A percentile compares a stretch with the other conserved stretches of the same genome.
Evolutionary conservation across 208 protist species (phyloP).

Genomic region (Plasmodiophora brassicae): DNA sequence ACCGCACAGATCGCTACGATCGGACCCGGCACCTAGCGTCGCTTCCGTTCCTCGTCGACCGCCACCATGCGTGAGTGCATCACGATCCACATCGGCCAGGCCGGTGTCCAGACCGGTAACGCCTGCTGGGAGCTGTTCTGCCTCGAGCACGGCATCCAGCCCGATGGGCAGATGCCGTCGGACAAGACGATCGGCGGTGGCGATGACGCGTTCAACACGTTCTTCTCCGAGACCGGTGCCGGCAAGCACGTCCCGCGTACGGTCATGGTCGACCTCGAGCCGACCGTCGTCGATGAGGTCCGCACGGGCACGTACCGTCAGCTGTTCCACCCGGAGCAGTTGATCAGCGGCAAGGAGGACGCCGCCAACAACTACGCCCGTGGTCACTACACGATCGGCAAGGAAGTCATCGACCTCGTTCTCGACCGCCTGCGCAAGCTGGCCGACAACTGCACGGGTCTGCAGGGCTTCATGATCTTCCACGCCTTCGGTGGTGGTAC

Average conservation of each 20-base stretch:
- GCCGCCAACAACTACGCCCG: conserved; percentile 70
- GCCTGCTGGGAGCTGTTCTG: conserved; percentile 72
- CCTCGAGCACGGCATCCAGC: conserved; percentile 70
- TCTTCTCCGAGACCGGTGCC: conserved; percentile 66
- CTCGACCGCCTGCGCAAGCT: conserved; percentile 85
- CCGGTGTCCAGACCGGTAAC: conserved; percentile 63
- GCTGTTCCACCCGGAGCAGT: conserved; percentile 65
- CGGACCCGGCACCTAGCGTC: conserved; percentile 6
- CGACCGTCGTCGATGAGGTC: conserved; percentile 92
- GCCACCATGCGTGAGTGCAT: conserved; percentile 66
- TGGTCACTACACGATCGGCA: conserved; percentile 69
- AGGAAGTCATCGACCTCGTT: conserved; percentile 64
- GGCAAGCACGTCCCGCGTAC: conserved; percentile 76
- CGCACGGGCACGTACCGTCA: conserved; percentile 81
- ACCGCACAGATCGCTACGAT: background rate
- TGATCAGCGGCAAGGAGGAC: conserved; percentile 68
- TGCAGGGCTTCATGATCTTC: conserved; percentile 97
- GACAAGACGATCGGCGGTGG: conserved; percentile 63
- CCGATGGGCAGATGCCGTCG: conserved; percentile 64
- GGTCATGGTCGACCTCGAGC: conserved; percentile 92
- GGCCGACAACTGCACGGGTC: conserved; percentile 90
- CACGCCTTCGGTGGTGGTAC: conserved; percentile 96
- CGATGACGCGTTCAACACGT: conserved; percentile 68
- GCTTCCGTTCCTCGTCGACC: background rate
- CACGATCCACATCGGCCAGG: conserved; percentile 66